Conservation (phyloP, 1,284 basidiomycete genomes). For the Cryptococcus hybrid region DNA sequence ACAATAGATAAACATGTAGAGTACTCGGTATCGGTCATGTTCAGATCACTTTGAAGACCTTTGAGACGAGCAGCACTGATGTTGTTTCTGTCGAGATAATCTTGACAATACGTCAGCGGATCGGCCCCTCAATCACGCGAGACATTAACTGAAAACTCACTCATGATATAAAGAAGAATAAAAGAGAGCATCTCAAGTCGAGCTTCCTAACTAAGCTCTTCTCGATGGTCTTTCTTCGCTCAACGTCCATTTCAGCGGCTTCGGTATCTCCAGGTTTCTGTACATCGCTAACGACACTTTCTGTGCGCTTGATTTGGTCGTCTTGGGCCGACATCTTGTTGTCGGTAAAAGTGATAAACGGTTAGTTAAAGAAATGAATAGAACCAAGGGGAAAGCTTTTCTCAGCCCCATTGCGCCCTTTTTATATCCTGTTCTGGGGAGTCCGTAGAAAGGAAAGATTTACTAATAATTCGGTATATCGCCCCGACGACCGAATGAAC, state of each 20-base stretch:
- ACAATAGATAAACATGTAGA: constrained; percentile 69
- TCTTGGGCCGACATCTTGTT: background rate
- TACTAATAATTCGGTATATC: too few species aligned
- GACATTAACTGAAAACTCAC: constrained; percentile 12
- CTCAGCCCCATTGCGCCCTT: background rate
- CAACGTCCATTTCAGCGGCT: constrained; percentile 7
- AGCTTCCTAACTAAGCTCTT: constrained; percentile 33
- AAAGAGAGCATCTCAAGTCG: constrained; percentile 31
- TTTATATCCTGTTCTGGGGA: too few species aligned
- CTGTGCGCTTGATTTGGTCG: constrained; percentile 2
- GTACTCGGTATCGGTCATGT: constrained; percentile 64
- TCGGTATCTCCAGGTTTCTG: constrained; percentile 9
- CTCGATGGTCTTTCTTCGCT: constrained; percentile 22
- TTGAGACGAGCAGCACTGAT: constrained; percentile 11
- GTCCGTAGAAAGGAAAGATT: too few species aligned
- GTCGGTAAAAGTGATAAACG: background rate
- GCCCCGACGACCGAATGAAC: too few species aligned
- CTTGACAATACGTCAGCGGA: constrained; percentile 3
- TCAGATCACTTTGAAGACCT: constrained; percentile 67
- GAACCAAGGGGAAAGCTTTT: background rate
- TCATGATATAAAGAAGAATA: constrained; percentile 37
- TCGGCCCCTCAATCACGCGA: background rate
- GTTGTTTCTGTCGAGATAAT: constrained; percentile 32
- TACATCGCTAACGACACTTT: constrained; percentile 1
- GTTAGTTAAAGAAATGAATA: too few species aligned